These are phyloP conservation scores for Aspergillus bertholletiae DNA, from an alignment of 495 filamentous ascomycete genomes.

Conservation along the genomic window DNA sequence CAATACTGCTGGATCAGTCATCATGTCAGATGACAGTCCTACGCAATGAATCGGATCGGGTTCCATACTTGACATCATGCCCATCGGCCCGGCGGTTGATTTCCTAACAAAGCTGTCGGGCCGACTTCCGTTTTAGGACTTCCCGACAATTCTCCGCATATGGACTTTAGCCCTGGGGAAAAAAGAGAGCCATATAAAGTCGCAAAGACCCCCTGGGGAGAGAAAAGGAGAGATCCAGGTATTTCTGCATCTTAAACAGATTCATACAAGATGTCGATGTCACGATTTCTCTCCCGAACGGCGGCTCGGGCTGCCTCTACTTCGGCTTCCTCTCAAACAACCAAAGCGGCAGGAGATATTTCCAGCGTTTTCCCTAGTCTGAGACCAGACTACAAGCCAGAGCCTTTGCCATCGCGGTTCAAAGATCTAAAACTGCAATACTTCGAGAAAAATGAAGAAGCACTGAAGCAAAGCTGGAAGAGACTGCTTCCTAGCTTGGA, in stretches of 20 bases:
- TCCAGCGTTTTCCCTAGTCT: constrained; percentile 81
- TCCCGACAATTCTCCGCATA: constrained; percentile 12
- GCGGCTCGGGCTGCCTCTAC: constrained; percentile 35
- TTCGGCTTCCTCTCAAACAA: constrained; percentile 27
- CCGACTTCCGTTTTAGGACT: constrained; percentile 11
- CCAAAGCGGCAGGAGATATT: constrained; percentile 66
- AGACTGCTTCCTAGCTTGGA: constrained; percentile 60
- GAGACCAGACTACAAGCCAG: constrained; percentile 55
- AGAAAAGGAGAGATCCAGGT: neutral
- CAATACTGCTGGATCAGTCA: too few species aligned
- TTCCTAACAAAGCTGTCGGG: too few species aligned
- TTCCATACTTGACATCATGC: too few species aligned
- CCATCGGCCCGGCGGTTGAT: constrained; percentile 5
- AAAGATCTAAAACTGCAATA: constrained; percentile 68
- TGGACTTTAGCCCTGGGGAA: too few species aligned
- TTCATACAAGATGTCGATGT: constrained; percentile 25
- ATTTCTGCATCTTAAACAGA: neutral
- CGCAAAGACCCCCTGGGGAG: neutral
- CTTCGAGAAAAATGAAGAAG: constrained; percentile 59
- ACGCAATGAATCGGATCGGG: too few species aligned
- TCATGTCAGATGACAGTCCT: too few species aligned
- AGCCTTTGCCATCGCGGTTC: constrained; percentile 69
- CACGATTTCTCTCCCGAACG: constrained; percentile 29
- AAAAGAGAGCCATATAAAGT: constrained; percentile 6
- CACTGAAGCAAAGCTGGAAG: constrained; percentile 63